These are phyloP conservation scores for Breviolum minutum DNA, from an alignment of 73 alveolate genomes.

Conservation along the genomic window DNA sequence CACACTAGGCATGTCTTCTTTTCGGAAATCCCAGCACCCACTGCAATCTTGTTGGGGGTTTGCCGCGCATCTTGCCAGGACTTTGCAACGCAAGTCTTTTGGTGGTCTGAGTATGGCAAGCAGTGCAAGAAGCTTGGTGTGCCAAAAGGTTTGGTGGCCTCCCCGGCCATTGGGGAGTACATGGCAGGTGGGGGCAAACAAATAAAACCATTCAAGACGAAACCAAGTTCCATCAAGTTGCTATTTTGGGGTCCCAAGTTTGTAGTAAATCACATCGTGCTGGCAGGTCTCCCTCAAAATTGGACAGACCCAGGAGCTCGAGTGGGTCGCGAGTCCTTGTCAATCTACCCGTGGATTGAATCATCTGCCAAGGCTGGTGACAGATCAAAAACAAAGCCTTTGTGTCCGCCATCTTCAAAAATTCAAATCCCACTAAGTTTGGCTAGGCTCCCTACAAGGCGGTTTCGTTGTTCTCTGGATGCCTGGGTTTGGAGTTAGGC, in stretches of 20 bases:
- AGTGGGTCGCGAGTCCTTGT: background rate
- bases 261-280: no score
- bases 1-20: no score
- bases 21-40: no score
- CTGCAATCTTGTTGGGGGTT: no score
- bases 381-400: background rate
- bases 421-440: background rate
- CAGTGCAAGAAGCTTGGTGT: background rate
- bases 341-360: background rate
- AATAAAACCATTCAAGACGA: background rate
- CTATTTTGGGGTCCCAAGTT: no score
- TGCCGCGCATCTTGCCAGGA: background rate
- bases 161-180: background rate
- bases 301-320: background rate
- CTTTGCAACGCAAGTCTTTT: background rate
- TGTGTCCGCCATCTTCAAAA: background rate
- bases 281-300: background rate
- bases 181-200: background rate
- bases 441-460: background rate
- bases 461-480: background rate
- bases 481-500: conserved; percentile 8
- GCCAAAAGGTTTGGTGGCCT: background rate
- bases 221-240: background rate
- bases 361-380: background rate
- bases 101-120: background rate